Conservation (phyloP, 352 stramenopile species). For the Stramenopiles sp. region DNA sequence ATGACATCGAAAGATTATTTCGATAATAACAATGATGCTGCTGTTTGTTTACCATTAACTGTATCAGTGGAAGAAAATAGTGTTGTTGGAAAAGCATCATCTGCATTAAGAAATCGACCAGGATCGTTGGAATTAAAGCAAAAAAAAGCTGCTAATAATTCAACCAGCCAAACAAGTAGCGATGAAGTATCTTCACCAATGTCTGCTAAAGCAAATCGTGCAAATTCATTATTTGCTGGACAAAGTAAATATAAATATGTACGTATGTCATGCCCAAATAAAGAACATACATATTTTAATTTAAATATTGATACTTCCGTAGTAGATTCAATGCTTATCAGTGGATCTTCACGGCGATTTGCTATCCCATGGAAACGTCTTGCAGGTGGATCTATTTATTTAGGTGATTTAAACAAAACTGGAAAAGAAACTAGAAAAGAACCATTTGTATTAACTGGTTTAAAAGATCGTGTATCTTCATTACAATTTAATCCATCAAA, state of each 20-base stretch:
- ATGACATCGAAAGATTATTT: not conserved
- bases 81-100: too few species aligned
- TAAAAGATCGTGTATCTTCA: not conserved
- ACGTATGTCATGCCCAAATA: not conserved
- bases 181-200: not conserved
- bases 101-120: not conserved
- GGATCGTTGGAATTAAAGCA: not conserved
- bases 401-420: not conserved
- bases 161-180: too few species aligned
- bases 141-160: not conserved
- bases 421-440: not conserved
- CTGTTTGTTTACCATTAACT: not conserved
- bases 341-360: not conserved
- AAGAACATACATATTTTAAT: not conserved
- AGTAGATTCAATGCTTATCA: not conserved
- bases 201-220: not conserved
- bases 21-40: not conserved
- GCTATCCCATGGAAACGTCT: not conserved
- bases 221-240: not conserved
- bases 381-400: not conserved
- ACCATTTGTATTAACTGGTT: not conserved
- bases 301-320: not conserved
- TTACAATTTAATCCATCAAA: not conserved
- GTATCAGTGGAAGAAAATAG: not conserved
- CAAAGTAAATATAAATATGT: not conserved